phyloP scores from a whole-genome alignment of 805 yeast species.

The Saccharomyces paradoxus region DNA sequence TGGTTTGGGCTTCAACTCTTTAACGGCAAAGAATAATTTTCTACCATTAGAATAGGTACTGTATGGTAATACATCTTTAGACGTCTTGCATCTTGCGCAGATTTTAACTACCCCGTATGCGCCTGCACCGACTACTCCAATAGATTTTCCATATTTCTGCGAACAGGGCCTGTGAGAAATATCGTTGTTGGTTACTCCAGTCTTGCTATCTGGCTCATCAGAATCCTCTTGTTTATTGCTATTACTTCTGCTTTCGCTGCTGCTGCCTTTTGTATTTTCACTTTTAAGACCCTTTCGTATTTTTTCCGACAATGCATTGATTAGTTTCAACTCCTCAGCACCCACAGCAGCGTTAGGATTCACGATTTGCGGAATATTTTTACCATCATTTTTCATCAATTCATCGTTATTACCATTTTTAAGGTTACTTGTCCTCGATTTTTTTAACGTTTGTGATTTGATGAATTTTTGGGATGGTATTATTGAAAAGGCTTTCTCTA shows the following conservation, averaged over 20 bases:
- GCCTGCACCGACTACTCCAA: constrained; percentile 75
- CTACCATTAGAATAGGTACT: constrained; percentile 60
- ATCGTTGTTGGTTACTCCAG: neutral
- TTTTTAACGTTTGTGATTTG: neutral
- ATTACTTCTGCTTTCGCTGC: neutral
- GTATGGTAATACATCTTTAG: constrained; percentile 8
- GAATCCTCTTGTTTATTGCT: neutral
- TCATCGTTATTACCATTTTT: constrained; percentile 1
- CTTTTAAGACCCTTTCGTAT: constrained; percentile 36
- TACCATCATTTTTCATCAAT: constrained; percentile 1
- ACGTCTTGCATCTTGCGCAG: constrained; percentile 48
- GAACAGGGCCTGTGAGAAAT: constrained; percentile 21
- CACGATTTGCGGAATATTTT: constrained; percentile 15
- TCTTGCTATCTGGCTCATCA: neutral
- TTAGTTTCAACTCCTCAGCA: constrained; percentile 41
- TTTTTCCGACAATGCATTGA: constrained; percentile 41
- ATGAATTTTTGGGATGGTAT: constrained; percentile 4
- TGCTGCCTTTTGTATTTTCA: constrained; percentile 8
- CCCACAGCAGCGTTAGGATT: constrained; percentile 40
- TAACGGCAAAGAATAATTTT: constrained; percentile 72
- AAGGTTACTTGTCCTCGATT: constrained; percentile 1
- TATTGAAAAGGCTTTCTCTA: constrained; percentile 10
- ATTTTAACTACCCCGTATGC: constrained; percentile 91
- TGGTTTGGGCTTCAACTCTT: constrained; percentile 78
- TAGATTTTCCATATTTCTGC: constrained; percentile 43